phyloP scores from a whole-genome alignment of 1,284 basidiomycete genomes.

The Sporisorium reilianum region DNA sequence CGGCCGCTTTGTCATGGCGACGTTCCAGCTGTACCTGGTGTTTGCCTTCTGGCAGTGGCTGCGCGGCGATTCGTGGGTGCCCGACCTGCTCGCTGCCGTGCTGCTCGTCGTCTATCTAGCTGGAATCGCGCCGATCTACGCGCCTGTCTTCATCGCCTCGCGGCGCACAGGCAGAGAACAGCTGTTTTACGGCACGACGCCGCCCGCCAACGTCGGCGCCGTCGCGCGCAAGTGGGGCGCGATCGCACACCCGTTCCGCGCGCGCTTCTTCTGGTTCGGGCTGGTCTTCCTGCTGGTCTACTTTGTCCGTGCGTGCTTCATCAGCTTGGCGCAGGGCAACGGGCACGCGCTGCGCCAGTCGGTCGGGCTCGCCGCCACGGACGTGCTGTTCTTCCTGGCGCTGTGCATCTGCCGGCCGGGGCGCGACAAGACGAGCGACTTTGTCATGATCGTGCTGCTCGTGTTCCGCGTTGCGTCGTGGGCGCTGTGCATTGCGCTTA shows the following conservation, averaged over 20 bases:
- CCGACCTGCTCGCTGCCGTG: conserved; percentile 61
- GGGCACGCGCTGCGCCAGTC: conserved; percentile 60
- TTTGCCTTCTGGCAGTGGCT: conserved; percentile 66
- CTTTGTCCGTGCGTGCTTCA: conserved; percentile 61
- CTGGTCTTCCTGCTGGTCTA: conserved; percentile 56
- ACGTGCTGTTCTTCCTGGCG: conserved; percentile 60
- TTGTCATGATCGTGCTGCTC: conserved; percentile 61
- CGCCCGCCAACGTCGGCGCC: conserved; percentile 39
- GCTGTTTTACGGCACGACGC: conserved; percentile 55
- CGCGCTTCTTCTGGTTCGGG: conserved; percentile 61
- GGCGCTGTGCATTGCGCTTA: conserved; percentile 62
- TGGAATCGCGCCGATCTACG: conserved; percentile 42
- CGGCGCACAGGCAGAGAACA: conserved; percentile 24
- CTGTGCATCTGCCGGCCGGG: conserved; percentile 61
- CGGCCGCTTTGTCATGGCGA: conserved; percentile 38
- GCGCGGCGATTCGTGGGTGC: conserved; percentile 61
- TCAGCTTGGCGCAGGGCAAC: conserved; percentile 57
- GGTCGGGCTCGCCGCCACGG: conserved; percentile 62
- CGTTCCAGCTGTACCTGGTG: conserved; percentile 50
- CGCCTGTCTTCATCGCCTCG: conserved; percentile 52
- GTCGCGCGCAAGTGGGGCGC: conserved; percentile 51
- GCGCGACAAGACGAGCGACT: conserved; percentile 60
- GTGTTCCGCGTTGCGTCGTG: conserved; percentile 61
- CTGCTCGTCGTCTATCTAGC: conserved; percentile 46
- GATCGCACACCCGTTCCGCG: conserved; percentile 59